Conservation (phyloP, 192 early-diverging fungal species). For the Pecoramyces ruminantium region DNA sequence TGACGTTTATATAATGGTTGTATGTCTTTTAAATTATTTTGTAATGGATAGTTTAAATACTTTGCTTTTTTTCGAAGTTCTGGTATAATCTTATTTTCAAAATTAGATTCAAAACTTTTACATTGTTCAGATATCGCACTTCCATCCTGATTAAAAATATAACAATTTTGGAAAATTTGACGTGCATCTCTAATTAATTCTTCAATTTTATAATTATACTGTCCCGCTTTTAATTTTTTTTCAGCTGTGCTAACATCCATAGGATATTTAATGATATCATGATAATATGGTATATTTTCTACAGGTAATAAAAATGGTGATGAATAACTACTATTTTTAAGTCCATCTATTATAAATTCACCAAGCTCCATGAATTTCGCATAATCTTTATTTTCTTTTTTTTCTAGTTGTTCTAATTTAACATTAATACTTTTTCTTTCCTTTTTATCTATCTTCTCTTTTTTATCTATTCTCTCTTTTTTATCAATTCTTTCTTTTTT, state of each 20-base stretch:
- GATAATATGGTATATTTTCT: constrained; percentile 47
- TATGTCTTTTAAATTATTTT: background rate
- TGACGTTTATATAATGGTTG: background rate
- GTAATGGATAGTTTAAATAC: background rate
- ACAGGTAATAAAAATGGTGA: constrained; percentile 41
- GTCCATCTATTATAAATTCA: constrained; percentile 9
- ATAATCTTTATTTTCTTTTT: background rate
- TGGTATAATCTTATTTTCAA: background rate
- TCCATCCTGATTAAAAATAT: background rate
- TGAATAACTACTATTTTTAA: constrained; percentile 23
- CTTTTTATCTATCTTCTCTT: background rate
- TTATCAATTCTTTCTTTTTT: too few species aligned
- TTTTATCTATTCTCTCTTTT: too few species aligned
- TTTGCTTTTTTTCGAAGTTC: background rate
- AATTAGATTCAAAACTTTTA: background rate
- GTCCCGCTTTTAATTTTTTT: constrained; percentile 25
- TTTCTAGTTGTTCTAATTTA: background rate
- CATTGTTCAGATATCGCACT: background rate
- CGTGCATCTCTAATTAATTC: constrained; percentile 40
- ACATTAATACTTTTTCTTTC: background rate
- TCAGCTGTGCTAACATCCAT: constrained; percentile 54
- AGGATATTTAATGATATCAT: constrained; percentile 43
- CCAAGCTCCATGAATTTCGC: constrained; percentile 1
- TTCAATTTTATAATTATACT: constrained; percentile 19
- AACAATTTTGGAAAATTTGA: constrained; percentile 23